Base-by-base conservation (phyloP, 1,284 basidiomycete genomes). In the Schizophyllum commune region DNA sequence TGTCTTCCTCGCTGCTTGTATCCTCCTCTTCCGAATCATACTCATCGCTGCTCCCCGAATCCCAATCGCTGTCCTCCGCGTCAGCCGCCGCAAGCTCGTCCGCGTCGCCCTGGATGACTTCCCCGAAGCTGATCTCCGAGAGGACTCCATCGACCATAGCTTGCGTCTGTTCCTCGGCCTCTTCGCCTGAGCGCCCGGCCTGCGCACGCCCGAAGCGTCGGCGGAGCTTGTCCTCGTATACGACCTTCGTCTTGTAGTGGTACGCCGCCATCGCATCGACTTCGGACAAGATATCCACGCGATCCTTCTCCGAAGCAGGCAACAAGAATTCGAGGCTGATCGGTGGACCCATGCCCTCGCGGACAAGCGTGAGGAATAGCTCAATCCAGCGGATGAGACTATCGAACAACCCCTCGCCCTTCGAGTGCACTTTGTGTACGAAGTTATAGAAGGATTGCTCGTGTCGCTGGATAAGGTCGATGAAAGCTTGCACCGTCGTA, bases 371-470 rank as follows among this genome's bases (percentile, higher is more conserved):
- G 65, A 99, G 82, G 78, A 98, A 98, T 33, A 93, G 84, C 75
- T 99, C 96, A 70, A 98, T 91, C 97, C 97, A 99, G 58, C 83
- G 84, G 93, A 98, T 98, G 63, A 99, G 85, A 61, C 83, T 86
- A 69, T 95, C 92, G 72, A 99, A 99, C 9, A 99, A 81, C 5
- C 89, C 91, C 68, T 96, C 91, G 53, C 97, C 97, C 73, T 98
- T 98, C 52, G 94, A 91, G 71, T 99, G 97, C 4, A 99, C 97
- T 69, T 98, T 97, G 81, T 99, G 94, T 22, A 99, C 96, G 72
- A 99, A 99, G 63, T 82, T 81, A 79, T 99, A 99, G 78, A 99
- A 99, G 0, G 92, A 77, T 69, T 95, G 92, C 71, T 99, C 94
- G 74, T 99, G 97, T 32, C 97, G 85, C 68, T 91, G 85, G 51